phyloP scores from a whole-genome alignment of 345 rosid genomes.

The Eucalyptus polyanthemos region DNA sequence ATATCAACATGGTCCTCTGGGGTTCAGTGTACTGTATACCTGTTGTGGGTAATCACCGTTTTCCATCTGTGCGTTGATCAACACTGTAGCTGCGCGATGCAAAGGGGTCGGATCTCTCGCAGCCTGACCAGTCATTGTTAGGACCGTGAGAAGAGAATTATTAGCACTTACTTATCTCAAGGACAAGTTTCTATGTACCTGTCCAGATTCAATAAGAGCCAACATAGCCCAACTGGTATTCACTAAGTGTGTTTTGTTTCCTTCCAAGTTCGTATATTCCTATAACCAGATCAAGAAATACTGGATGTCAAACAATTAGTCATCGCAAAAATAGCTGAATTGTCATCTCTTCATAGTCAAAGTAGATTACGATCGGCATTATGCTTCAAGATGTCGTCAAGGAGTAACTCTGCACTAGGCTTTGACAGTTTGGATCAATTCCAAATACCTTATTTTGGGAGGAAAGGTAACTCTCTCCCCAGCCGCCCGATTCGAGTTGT shows the following conservation, averaged over 20 bases:
- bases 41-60: constrained; percentile 57
- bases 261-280: constrained; percentile 41
- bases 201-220: constrained; percentile 54
- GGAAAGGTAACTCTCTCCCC: constrained; percentile 76
- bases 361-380: neutral
- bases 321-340: neutral
- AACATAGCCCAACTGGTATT: constrained; percentile 73
- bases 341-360: neutral
- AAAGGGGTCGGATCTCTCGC: constrained; percentile 42
- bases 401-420: neutral
- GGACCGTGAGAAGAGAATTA: neutral
- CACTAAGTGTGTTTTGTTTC: constrained; percentile 29
- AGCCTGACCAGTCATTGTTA: constrained; percentile 5
- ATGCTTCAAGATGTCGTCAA: neutral
- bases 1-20: neutral
- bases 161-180: neutral
- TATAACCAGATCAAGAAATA: neutral
- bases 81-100: constrained; percentile 36
- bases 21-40: neutral
- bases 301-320: neutral
- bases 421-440: neutral
- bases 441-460: constrained; percentile 28
- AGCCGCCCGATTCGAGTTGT: constrained; percentile 43
- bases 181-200: constrained; percentile 11
- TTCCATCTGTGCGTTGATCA: constrained; percentile 45